A percentile compares a stretch with the other conserved stretches of the same genome.
phyloP scores from a whole-genome alignment of 768 basidiomycete species.

The Kwoniella dejecticola region DNA sequence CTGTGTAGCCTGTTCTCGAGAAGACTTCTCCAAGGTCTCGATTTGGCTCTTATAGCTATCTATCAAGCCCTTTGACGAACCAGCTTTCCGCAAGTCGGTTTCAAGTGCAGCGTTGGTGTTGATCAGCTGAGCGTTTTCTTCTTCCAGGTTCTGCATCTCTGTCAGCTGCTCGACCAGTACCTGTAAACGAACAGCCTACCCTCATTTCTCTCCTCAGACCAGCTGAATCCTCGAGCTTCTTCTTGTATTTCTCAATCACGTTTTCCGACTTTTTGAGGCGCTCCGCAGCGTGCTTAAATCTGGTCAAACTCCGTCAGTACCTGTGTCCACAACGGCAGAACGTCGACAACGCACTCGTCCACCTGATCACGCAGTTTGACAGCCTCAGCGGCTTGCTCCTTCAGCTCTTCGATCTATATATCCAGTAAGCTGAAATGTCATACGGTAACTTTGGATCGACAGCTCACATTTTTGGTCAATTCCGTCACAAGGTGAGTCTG shows the following conservation, averaged over 20 bases:
- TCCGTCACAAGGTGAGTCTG: slow-evolving; percentile 70
- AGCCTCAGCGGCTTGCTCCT: slow-evolving; percentile 73
- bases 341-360: slow-evolving; percentile 71
- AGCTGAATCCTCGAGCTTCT: slow-evolving; percentile 92
- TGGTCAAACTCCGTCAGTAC: slow-evolving; percentile 48
- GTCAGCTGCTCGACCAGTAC: not conserved
- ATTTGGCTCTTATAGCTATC: slow-evolving; percentile 90
- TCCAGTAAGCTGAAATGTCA: not conserved
- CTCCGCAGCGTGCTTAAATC: slow-evolving; percentile 89
- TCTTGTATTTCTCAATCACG: slow-evolving; percentile 98
- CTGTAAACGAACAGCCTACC: slow-evolving; percentile 42
- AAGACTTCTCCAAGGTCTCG: slow-evolving; percentile 73
- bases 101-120: slow-evolving; percentile 90
- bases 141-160: slow-evolving; percentile 63
- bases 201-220: slow-evolving; percentile 60
- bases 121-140: slow-evolving; percentile 86
- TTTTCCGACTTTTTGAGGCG: slow-evolving; percentile 91
- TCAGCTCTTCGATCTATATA: slow-evolving; percentile 70
- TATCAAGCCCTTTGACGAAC: slow-evolving; percentile 82
- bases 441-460: not conserved
- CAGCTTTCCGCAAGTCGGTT: slow-evolving; percentile 84
- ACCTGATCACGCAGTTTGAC: slow-evolving; percentile 84
- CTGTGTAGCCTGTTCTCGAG: slow-evolving; percentile 40
- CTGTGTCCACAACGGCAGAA: not conserved
- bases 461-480: slow-evolving; percentile 65